phyloP scores from a whole-genome alignment of 2,329 filamentous ascomycete species.

The Neofusicoccum sp. region DNA sequence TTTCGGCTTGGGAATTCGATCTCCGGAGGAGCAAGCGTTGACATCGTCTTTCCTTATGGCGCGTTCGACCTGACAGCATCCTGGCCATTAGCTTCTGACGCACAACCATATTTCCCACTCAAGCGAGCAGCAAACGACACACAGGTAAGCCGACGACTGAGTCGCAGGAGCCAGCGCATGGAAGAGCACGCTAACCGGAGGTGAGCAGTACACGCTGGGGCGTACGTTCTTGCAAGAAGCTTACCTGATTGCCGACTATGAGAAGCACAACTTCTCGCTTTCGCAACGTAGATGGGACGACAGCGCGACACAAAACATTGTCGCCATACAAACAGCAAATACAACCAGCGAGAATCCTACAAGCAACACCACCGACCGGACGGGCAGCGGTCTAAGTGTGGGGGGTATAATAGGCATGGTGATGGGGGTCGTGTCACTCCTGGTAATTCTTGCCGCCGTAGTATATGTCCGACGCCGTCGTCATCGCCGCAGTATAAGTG shows the following conservation, averaged over 20 bases:
- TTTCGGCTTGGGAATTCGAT: not conserved
- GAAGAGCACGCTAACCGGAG: not conserved
- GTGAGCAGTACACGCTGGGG: constrained; percentile 24
- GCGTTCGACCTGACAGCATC: constrained; percentile 1
- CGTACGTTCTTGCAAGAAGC: constrained; percentile 39
- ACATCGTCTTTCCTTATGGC: constrained; percentile 12
- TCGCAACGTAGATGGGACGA: constrained; percentile 5
- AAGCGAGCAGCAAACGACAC: constrained; percentile 36
- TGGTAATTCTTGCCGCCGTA: not conserved
- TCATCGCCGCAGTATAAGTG: not conserved
- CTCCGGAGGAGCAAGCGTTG: not conserved
- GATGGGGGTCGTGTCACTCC: not conserved
- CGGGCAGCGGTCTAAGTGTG: not conserved
- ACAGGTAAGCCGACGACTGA: constrained; percentile 21
- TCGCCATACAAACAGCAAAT: not conserved
- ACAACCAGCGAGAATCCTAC: not conserved
- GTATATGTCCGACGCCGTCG: not conserved
- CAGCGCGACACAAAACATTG: not conserved
- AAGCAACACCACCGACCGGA: too few relatives aligned
- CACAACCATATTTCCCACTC: constrained; percentile 37
- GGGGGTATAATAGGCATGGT: constrained; percentile 1
- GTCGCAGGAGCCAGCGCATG: not conserved
- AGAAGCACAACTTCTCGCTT: constrained; percentile 32
- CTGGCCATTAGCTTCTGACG: not conserved
- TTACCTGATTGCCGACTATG: constrained; percentile 39